Conservation (phyloP, 345 rosid genomes). For the Corchorus capsularis region DNA sequence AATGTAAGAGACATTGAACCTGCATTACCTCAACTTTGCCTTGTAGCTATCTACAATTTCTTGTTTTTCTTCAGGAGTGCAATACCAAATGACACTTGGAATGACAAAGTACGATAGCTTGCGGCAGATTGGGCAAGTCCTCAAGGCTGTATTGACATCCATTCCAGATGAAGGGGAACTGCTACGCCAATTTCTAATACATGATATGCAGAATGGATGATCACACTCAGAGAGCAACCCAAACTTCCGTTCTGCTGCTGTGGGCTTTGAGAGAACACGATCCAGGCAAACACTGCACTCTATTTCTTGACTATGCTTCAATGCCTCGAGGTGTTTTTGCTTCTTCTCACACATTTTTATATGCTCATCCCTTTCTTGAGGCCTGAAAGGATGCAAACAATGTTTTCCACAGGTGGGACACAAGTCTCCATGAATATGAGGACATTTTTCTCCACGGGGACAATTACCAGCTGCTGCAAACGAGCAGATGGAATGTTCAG, state of each 20-base stretch:
- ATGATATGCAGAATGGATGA: slow-evolving; percentile 91
- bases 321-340: slow-evolving; percentile 61
- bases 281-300: slow-evolving; percentile 76
- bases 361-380: slow-evolving; percentile 82
- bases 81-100: slow-evolving; percentile 94
- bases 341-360: slow-evolving; percentile 62
- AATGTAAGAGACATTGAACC: slow-evolving; percentile 7
- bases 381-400: slow-evolving; percentile 88
- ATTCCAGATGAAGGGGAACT: slow-evolving; percentile 82
- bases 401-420: slow-evolving; percentile 82
- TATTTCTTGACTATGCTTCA: slow-evolving; percentile 61
- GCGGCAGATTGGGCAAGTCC: slow-evolving; percentile 95
- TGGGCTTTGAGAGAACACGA: slow-evolving; percentile 65
- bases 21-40: slow-evolving; percentile 74
- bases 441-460: slow-evolving; percentile 79
- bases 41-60: slow-evolving; percentile 81
- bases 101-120: slow-evolving; percentile 92
- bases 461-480: slow-evolving; percentile 88
- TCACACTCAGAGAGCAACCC: slow-evolving; percentile 93
- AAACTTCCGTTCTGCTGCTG: slow-evolving; percentile 70
- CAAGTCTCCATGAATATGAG: slow-evolving; percentile 83
- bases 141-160: slow-evolving; percentile 80
- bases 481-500: slow-evolving; percentile 73
- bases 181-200: slow-evolving; percentile 81
- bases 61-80: slow-evolving; percentile 73